A percentile compares a stretch with the other conserved stretches of the same genome.
Evolutionary conservation across 1,284 basidiomycete species (phyloP).

Genomic region (Baeospora myosura): DNA sequence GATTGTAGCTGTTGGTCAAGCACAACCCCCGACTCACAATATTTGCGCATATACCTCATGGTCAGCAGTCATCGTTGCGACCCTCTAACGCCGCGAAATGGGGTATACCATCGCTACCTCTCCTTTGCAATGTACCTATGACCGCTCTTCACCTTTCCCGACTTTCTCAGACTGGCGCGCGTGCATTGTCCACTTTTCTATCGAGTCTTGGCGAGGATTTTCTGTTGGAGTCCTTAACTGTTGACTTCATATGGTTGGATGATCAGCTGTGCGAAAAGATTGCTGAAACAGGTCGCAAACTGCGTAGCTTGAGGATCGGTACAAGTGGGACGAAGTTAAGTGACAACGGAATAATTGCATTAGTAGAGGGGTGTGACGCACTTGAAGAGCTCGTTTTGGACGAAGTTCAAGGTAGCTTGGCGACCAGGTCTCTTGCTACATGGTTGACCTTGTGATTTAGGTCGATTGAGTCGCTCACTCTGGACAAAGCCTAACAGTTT

Average conservation of each 20-base stretch:
- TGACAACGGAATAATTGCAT: conserved; percentile 24
- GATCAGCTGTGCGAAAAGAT: conserved; percentile 27
- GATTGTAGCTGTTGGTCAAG: conserved; percentile 19
- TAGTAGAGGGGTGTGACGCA: conserved; percentile 27
- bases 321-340: conserved; percentile 30
- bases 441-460: conserved; percentile 12
- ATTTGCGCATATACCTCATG: conserved; percentile 19
- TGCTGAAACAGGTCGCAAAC: conserved; percentile 21
- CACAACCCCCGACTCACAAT: conserved; percentile 19
- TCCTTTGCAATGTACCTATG: conserved; percentile 22
- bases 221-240: conserved; percentile 21
- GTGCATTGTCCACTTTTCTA: conserved; percentile 22
- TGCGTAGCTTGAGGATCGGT: conserved; percentile 22
- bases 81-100: conserved; percentile 20
- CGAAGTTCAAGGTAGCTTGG: conserved; percentile 31
- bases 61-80: conserved; percentile 11
- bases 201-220: conserved; percentile 20
- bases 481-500: conserved; percentile 25
- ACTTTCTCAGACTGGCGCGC: conserved; percentile 28
- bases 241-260: conserved; percentile 33
- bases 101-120: conserved; percentile 28
- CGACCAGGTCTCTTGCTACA: neutral
- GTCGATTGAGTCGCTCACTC: conserved; percentile 27
- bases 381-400: conserved; percentile 25
- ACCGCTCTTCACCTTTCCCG: conserved; percentile 24